Percentiles rank a stretch among this genome's conserved stretches.
Conservation (phyloP, 2,329 filamentous ascomycete species). For the Colletotrichum endophyticum region DNA sequence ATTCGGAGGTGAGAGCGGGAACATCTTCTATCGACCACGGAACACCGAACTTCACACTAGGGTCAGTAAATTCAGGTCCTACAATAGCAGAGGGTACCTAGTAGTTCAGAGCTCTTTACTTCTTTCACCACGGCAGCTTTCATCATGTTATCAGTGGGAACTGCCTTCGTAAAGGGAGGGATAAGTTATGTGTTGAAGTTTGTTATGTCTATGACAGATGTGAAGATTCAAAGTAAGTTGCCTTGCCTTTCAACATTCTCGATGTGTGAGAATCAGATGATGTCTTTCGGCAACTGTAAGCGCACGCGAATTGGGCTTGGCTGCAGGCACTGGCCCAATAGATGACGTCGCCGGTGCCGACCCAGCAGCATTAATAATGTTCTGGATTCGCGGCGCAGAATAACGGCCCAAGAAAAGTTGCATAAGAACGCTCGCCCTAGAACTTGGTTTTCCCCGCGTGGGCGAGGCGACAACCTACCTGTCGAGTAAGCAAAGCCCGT, state of each 20-base stretch:
- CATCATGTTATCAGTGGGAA: background rate
- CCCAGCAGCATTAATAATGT: background rate
- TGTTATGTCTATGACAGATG: background rate
- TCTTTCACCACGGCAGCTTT: background rate
- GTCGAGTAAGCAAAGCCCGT: background rate
- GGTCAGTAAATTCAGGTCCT: background rate
- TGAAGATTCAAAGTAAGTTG: background rate
- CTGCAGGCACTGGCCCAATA: background rate
- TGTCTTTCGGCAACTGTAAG: background rate
- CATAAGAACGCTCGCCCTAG: no score
- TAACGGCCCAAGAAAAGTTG: no score
- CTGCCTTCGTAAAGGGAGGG: no score
- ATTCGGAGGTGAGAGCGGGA: background rate
- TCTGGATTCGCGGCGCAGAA: background rate
- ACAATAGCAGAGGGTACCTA: no score
- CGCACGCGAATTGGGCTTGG: background rate
- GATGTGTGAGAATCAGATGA: background rate
- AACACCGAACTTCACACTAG: background rate
- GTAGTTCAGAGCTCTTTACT: background rate
- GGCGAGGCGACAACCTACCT: background rate
- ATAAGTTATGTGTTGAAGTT: background rate
- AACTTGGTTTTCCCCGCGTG: no score
- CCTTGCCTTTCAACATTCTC: background rate
- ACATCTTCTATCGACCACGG: background rate
- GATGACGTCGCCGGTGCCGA: background rate